Evolutionary conservation across 75 land plant genomes (phyloP), one percentile per base, ranked within the genome.

Genomic region (Sequoiadendron giganteum): DNA sequence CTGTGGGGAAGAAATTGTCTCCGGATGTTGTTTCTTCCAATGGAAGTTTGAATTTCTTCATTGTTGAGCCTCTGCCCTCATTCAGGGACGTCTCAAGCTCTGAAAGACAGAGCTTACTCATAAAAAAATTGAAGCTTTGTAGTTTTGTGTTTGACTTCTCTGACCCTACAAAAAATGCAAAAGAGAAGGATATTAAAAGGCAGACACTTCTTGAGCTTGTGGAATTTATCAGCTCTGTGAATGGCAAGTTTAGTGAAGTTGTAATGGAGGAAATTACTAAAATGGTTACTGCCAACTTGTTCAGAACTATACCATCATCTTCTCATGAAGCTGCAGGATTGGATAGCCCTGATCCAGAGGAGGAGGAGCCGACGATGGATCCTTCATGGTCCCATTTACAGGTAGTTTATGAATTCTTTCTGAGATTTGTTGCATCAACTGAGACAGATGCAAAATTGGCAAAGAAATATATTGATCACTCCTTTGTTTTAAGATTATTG

Each of bases 401-500:
- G 90, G 83, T 94, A 70, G 97, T 96, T 36, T 96, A 96, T 89
- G 98, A 97, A 82, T 93, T 97, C 76, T 92, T 97, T 72, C 87
- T 95, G 82, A 92, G 96, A 76, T 95, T 94, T 87, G 94, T 97
- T 83, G 93, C 96, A 45, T 94, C 97, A 42, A 90, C 93, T 52
- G 98, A 97, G 87, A 94, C 94, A 14, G 98, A 97, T 93, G 96
- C 97, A 45, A 97, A 95, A 89, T 56, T 97, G 86, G 97, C 98
- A 14, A 97, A 97, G 89, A 86, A 95, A 85, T 95, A 95, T 88
- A 91, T 97, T 88, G 98, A 97, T 85, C 98, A 97, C 88, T 94
- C 95, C 38, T 97, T 97, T 89, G 95, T 97, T 86, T 93, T 97
- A 21, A 89, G 89, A 75, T 84, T 97, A 85, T 90, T 97, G 72